Conservation (phyloP, 2,329 filamentous ascomycete genomes). For the Aschersonia sp. region DNA sequence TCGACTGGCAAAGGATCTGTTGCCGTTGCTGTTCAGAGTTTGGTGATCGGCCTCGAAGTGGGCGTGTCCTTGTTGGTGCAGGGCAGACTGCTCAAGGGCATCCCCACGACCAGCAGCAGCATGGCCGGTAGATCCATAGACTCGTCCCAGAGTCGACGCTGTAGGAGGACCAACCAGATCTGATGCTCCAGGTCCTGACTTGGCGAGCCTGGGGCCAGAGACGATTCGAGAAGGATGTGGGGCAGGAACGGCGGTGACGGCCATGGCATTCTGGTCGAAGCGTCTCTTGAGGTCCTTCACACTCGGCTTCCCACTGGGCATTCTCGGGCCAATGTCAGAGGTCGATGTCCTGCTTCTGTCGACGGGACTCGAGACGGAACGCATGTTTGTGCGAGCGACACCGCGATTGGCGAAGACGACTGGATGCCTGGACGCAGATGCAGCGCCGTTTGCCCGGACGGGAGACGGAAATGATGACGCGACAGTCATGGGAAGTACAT, state of each 20-base stretch:
- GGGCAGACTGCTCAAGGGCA: no score
- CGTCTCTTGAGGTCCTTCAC: constrained; percentile 69
- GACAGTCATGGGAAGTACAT: constrained; percentile 20
- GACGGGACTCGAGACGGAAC: constrained; percentile 42
- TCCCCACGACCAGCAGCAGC: no score
- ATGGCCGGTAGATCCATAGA: no score
- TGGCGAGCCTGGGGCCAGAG: constrained; percentile 1
- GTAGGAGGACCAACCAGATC: background rate
- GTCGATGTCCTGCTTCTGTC: constrained; percentile 23
- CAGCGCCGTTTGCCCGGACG: constrained; percentile 35
- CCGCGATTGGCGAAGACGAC: constrained; percentile 23
- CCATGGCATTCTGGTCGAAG: constrained; percentile 49
- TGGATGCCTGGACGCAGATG: constrained; percentile 32
- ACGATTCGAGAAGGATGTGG: background rate
- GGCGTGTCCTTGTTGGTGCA: constrained; percentile 22
- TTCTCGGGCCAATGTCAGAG: constrained; percentile 15
- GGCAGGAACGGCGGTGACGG: background rate
- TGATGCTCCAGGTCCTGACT: background rate
- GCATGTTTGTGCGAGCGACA: constrained; percentile 26
- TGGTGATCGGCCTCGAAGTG: constrained; percentile 36
- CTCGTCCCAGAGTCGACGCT: background rate
- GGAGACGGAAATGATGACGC: constrained; percentile 23
- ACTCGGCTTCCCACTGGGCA: constrained; percentile 39
- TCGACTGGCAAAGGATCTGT: constrained; percentile 46
- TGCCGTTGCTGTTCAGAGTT: constrained; percentile 35